A percentile compares a stretch with the other conserved stretches of the same genome.
phyloP scores from a whole-genome alignment of 371 early-diverging fungal genomes.

The Syncephalis fuscata region DNA sequence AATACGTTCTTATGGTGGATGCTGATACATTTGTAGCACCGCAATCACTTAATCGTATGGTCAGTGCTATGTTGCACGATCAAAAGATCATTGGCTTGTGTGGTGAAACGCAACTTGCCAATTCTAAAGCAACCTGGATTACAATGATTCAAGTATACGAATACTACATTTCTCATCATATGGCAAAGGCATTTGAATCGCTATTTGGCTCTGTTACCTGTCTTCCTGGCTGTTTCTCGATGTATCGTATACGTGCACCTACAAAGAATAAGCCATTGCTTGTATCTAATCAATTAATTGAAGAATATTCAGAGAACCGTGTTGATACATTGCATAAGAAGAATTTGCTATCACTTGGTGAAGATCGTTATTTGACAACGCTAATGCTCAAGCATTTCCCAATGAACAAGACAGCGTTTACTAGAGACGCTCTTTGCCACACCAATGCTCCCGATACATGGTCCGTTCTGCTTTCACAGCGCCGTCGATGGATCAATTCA shows the following conservation, averaged over 20 bases:
- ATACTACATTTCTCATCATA: conserved; percentile 97
- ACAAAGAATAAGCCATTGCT: conserved; percentile 71
- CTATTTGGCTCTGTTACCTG: conserved; percentile 96
- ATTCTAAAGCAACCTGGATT: conserved; percentile 77
- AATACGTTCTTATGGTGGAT: conserved; percentile 89
- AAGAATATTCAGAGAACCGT: conserved; percentile 81
- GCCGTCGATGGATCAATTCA: conserved; percentile 97
- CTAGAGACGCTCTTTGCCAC: conserved; percentile 86
- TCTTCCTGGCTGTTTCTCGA: conserved; percentile 92
- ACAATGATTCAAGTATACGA: conserved; percentile 98
- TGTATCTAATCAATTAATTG: conserved; percentile 68
- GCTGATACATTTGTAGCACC: conserved; percentile 84
- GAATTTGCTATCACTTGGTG: conserved; percentile 70
- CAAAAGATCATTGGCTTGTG: conserved; percentile 81
- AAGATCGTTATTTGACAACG: conserved; percentile 91
- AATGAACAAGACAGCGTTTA: conserved; percentile 92
- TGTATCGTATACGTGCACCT: conserved; percentile 85
- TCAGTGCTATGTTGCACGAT: conserved; percentile 79
- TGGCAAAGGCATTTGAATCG: conserved; percentile 98
- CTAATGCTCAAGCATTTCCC: conserved; percentile 97
- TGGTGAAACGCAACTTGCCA: conserved; percentile 82
- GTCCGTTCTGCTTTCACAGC: conserved; percentile 86
- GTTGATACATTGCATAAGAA: conserved; percentile 97
- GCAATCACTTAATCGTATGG: conserved; percentile 72
- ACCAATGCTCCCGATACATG: conserved; percentile 96